Percentiles rank a stretch among this genome's conserved stretches.
These are phyloP conservation scores for Talaromyces sp. DNA, from an alignment of 2,329 filamentous ascomycete species.

Conservation along the genomic window DNA sequence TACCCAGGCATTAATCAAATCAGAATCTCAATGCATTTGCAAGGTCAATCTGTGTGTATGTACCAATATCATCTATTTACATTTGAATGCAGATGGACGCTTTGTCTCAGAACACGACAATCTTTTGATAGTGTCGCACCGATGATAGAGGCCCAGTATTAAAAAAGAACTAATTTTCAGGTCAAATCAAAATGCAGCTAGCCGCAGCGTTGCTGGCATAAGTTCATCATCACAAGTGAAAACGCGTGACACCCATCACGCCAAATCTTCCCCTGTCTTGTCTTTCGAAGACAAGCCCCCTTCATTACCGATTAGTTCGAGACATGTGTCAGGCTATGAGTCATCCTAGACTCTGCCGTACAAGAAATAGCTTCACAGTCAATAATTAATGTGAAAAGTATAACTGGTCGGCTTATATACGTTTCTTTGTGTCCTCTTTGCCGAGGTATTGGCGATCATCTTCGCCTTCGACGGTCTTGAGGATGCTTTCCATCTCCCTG, in stretches of 20 bases:
- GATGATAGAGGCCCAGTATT: background rate
- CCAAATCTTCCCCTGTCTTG: background rate
- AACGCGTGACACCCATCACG: background rate
- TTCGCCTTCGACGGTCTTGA: constrained; percentile 64
- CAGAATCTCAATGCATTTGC: background rate
- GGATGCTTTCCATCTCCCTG: constrained; percentile 68
- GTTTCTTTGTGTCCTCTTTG: constrained; percentile 31
- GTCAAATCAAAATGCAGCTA: background rate
- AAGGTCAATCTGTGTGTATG: background rate
- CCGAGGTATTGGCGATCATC: constrained; percentile 41
- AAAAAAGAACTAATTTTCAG: background rate
- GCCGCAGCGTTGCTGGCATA: background rate
- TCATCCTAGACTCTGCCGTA: background rate
- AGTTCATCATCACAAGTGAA: background rate
- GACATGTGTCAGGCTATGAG: background rate
- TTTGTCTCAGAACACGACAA: background rate
- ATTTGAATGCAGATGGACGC: background rate
- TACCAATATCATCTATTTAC: background rate
- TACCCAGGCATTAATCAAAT: background rate
- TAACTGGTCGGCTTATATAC: constrained; percentile 19
- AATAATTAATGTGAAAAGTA: background rate
- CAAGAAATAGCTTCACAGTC: background rate
- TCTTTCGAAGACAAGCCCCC: background rate
- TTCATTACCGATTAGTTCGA: background rate
- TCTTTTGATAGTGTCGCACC: background rate